These are phyloP conservation scores for Dioscorea dumetorum DNA, from an alignment of 106 monocot genomes.

Conservation along the genomic window DNA sequence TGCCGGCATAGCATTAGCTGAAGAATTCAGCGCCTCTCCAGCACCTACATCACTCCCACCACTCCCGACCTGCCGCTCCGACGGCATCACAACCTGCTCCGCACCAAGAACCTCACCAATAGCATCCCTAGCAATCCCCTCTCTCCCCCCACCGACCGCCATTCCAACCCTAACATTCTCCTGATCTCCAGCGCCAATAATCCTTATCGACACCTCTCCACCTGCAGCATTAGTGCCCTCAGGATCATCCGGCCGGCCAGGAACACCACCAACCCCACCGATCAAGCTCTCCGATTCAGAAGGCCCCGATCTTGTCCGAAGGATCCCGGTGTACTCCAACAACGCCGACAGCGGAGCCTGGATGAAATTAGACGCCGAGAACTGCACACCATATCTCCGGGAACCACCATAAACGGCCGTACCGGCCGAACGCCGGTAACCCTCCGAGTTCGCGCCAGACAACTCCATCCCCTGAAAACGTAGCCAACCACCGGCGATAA, in stretches of 20 bases:
- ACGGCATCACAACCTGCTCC: slow-evolving; percentile 9
- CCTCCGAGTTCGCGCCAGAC: slow-evolving; percentile 12
- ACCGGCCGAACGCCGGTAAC: slow-evolving; percentile 4
- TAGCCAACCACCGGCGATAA: no score
- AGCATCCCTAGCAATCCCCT: slow-evolving; percentile 15
- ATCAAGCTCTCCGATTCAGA: slow-evolving; percentile 27
- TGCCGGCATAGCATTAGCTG: slow-evolving; percentile 12
- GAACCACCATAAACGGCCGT: slow-evolving; percentile 12
- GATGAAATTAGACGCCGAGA: slow-evolving; percentile 60
- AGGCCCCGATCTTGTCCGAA: slow-evolving; percentile 31
- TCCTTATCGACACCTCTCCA: slow-evolving; percentile 80
- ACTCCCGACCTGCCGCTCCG: slow-evolving; percentile 15
- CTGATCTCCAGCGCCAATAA: slow-evolving; percentile 55
- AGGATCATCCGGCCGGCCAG: slow-evolving; percentile 8
- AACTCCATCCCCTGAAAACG: slow-evolving; percentile 21
- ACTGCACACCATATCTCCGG: slow-evolving; percentile 46
- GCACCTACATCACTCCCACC: slow-evolving; percentile 9
- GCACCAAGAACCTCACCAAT: slow-evolving; percentile 9
- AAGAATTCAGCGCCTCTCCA: background rate
- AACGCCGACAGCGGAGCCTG: slow-evolving; percentile 69
- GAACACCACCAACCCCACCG: slow-evolving; percentile 1
- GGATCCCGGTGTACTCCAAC: slow-evolving; percentile 70
- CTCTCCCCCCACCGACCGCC: slow-evolving; percentile 2
- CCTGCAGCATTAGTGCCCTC: slow-evolving; percentile 7
- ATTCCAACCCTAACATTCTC: slow-evolving; percentile 18